Evolutionary conservation across 495 filamentous ascomycete genomes (phyloP), one percentile per base, ranked within the genome.

Genomic region (Evernia prunastri): DNA sequence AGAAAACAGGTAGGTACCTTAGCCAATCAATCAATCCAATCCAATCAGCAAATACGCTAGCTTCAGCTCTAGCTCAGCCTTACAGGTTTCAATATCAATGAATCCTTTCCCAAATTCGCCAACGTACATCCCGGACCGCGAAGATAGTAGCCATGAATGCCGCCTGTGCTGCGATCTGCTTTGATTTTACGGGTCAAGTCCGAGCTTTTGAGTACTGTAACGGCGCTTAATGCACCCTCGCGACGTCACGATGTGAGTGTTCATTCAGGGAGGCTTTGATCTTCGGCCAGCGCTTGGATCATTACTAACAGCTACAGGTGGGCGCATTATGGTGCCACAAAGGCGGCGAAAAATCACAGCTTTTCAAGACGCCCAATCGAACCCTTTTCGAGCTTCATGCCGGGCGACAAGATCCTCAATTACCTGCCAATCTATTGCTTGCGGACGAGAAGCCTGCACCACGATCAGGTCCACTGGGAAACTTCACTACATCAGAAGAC

Each of bases 401-500:
- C 18, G 66, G 66, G 25, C 66, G 66, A 7, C 53, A 65, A 47
- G 43, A 17, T 35, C 39, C 13, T 25, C 33, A 51, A 17, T 18
- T 65, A 17, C 63, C 58, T 27, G 37, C 59, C 20, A 45, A 68
- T 6, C 53, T 65, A 27, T 11, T 40, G 11, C 25, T 68, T n/a
- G 66, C 58, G 1, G 37, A 51, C 15, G n/a, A 65, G 25, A 53
- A 13, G 11, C 63, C 51, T 20, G 15, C 29, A 20, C 25, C 20
- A 39, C 25, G 31, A 6, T 12, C 59, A 35, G 40, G 27, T 25
- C 36, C 51, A 33, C 15, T 51, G 40, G 25, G 37, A 23, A 47
- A 31, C 23, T 70, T 69, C n/a, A 74, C 75, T 5, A 75, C 76
- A 20, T 72, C 75, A 25, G 71, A 74, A 61, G 74, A 73, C 23